A percentile compares a stretch with the other conserved stretches of the same genome.
Evolutionary conservation across 352 stramenopile genomes (phyloP).

Genomic region (Globisporangium spinosum): DNA sequence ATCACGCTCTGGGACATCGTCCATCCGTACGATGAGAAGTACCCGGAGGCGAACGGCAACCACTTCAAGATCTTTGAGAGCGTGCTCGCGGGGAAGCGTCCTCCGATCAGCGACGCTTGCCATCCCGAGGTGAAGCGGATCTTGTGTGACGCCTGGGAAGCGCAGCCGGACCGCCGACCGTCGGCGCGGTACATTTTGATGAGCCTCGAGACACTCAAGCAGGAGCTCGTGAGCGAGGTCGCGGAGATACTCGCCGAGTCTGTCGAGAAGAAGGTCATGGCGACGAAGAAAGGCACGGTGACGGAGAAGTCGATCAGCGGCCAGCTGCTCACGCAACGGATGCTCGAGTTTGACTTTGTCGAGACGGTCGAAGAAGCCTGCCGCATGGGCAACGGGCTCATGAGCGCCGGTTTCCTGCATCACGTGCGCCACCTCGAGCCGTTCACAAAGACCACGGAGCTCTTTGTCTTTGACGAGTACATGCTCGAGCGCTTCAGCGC

Average conservation of each 20-base stretch:
- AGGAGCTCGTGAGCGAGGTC: conserved; percentile 40
- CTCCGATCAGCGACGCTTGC: conserved; percentile 30
- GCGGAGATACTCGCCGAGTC: conserved; percentile 32
- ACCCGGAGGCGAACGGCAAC: conserved; percentile 49
- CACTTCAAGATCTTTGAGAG: conserved; percentile 69
- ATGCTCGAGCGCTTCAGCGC: conserved; percentile 23
- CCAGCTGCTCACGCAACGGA: conserved; percentile 52
- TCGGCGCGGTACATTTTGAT: conserved; percentile 47
- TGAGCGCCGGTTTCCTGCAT: conserved; percentile 66
- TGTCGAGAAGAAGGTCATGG: conserved; percentile 27
- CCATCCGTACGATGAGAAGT: conserved; percentile 61
- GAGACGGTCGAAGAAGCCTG: conserved; percentile 42
- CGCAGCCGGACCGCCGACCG: conserved; percentile 42
- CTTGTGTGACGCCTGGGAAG: conserved; percentile 48
- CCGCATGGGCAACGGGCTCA: conserved; percentile 54
- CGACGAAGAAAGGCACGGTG: conserved; percentile 24
- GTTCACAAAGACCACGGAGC: conserved; percentile 46
- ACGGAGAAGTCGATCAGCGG: conserved; percentile 34
- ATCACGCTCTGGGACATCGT: conserved; percentile 83
- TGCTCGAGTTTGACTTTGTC: conserved; percentile 58
- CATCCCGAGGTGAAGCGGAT: conserved; percentile 44
- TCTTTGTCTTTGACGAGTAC: conserved; percentile 48
- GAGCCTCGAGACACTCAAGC: conserved; percentile 44
- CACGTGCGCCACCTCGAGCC: conserved; percentile 41
- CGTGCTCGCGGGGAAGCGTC: conserved; percentile 56